Evolutionary conservation across 306 rosid genomes (phyloP), one percentile per base, ranked within the genome.

Genomic region (Dryas drummondii): DNA sequence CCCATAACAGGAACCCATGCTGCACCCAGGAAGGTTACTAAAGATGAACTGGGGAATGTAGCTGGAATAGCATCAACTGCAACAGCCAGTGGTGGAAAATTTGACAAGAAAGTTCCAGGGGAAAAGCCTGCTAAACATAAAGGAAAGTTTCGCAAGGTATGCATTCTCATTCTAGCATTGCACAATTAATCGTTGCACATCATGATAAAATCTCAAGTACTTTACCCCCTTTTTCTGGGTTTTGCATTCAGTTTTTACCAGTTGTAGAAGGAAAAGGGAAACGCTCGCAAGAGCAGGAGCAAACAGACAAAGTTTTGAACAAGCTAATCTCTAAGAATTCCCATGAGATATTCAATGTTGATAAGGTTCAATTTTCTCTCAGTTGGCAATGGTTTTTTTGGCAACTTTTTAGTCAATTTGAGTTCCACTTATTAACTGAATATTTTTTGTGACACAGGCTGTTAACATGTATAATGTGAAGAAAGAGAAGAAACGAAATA

Each of bases 71-170:
- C 97, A 48, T 89, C 97, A 86, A 82, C 91, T 68, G 82, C 99
- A 37, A 92, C 97, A 9, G 98, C 97, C 58, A 94, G 98, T 66
- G 98, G 97, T 60, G 99, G 99, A 47, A 94, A 94, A 74, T 94
- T 92, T 78, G 99, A 94, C 83, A 92, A 89, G 85, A 94, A 89
- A 82, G 82, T 94, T 71, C 73, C 85, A 0, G 99, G 99, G 9
- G 98, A 94, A 84, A 94, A 87, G 83, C 89, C 94, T 73, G 82
- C 89, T 6, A 83, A 84, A 74, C 96, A 94, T 76, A 45, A 85
- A 80, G 97, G 97, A 82, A 94, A 92, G 87, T 82, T 81, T 76
- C 90, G 98, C 76, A 94, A 92, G 99, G 98, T 92, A 19, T 70
- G 73, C 66, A 16, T n/a, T 54, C 78, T 22, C 62, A 47, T 68